These are phyloP conservation scores for Acacia confusa DNA, from an alignment of 306 rosid genomes.

Conservation along the genomic window DNA sequence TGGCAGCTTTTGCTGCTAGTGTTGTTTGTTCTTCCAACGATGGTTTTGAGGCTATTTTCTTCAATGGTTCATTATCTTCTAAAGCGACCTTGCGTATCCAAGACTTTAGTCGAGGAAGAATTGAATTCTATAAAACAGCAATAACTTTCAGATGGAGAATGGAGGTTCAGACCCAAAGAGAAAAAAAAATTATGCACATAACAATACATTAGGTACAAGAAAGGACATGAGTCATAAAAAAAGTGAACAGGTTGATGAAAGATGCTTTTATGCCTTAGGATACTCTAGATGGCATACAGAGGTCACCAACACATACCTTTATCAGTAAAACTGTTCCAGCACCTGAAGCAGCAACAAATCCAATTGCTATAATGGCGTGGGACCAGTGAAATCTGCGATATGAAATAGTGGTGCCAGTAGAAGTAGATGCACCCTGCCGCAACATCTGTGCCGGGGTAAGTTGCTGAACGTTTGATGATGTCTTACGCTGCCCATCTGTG, in stretches of 20 bases:
- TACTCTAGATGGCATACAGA: conserved; percentile 13
- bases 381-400: conserved; percentile 64
- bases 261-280: conserved; percentile 8
- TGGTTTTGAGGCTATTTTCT: conserved; percentile 50
- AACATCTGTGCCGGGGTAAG: conserved; percentile 44
- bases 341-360: conserved; percentile 64
- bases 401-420: conserved; percentile 37
- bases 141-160: conserved; percentile 19
- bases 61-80: conserved; percentile 49
- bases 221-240: conserved; percentile 21
- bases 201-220: conserved; percentile 1
- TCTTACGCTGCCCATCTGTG: conserved; percentile 53
- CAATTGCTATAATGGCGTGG: conserved; percentile 67
- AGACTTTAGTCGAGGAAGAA: conserved; percentile 73
- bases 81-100: conserved; percentile 75
- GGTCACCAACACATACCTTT: conserved; percentile 51
- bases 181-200: not conserved
- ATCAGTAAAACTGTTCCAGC: conserved; percentile 66
- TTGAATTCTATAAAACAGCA: conserved; percentile 54
- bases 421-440: conserved; percentile 50
- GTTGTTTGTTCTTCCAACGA: conserved; percentile 71
- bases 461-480: conserved; percentile 46
- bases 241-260: conserved; percentile 4
- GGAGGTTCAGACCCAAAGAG: conserved; percentile 17
- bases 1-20: conserved; percentile 81